phyloP scores from a whole-genome alignment of 768 basidiomycete species.

The Sporobolomyces pararoseus region DNA sequence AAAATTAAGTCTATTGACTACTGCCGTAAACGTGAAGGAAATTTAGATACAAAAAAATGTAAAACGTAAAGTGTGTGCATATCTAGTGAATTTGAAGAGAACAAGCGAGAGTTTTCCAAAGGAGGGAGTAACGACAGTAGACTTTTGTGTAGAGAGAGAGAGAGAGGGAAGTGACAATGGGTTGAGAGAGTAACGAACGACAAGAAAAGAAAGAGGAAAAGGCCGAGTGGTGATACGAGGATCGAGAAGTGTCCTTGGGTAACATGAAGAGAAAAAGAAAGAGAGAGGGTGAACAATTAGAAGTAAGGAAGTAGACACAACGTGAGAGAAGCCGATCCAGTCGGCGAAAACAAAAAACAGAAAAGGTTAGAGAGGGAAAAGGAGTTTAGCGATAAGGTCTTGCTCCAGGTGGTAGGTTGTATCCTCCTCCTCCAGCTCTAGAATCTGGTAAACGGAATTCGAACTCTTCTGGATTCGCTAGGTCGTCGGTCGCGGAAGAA shows the following conservation, averaged over 20 bases:
- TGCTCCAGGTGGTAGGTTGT: not conserved
- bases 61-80: too few species aligned
- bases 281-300: not conserved
- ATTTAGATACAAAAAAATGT: too few species aligned
- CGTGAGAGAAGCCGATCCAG: constrained; percentile 7
- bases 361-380: not conserved
- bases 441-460: constrained; percentile 15
- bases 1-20: too few species aligned
- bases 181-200: not conserved
- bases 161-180: not conserved
- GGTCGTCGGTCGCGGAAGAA: constrained; percentile 14
- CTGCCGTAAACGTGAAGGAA: too few species aligned
- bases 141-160: not conserved
- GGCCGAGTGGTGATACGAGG: not conserved
- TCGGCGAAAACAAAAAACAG: not conserved
- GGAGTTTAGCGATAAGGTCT: constrained; percentile 9
- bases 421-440: not conserved
- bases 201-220: not conserved
- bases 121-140: too few species aligned
- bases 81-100: too few species aligned
- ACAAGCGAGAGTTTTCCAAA: too few species aligned
- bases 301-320: not conserved
- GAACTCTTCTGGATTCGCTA: constrained; percentile 38
- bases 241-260: constrained; percentile 9
- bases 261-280: not conserved